Base-by-base conservation (phyloP, 352 stramenopile genomes). In the Detonula confervacea region DNA sequence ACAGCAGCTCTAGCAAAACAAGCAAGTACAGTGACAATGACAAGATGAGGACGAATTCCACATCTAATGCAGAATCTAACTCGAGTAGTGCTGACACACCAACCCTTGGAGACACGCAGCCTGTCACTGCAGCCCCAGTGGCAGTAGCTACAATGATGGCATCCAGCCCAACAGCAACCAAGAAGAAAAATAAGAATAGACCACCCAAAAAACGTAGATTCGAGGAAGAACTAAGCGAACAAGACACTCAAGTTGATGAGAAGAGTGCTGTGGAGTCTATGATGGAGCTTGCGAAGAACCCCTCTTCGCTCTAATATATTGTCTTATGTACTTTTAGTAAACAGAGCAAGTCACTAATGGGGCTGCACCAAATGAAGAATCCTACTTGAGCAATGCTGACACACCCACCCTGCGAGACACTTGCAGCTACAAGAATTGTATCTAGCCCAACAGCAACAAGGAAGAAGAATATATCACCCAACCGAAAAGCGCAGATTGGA, bases 221-320 rank as follows among this genome's bases (percentile, higher is more conserved):
- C 22, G 61, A 67, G n/a, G n/a, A n/a, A n/a, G n/a, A n/a, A n/a
- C n/a, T n/a, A 22, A 57, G 56, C 30, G 59, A 77, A 14, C 11
- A 24, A n/a, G 46, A 73, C 4, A 25, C 24, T 30, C 39, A 46
- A 29, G 11, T 1, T 42, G 56, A 69, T 46, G 71, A 80, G 35
- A 73, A 72, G n/a, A 80, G 62, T 67, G 71, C 44, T 44, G 42
- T 80, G 27, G 71, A 80, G 30, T 73, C 61, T 16, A 67, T 80
- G 39, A 73, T 80, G 61, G 51, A 73, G 33, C 54, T 73, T 35
- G 51, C 51, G 2, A 73, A 61, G 35, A 64, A 73, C 25, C 39
- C 27, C 39, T 18, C 56, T 67, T 0, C 22, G n/a, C n/a, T n/a
- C n/a, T n/a, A n/a, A n/a, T n/a, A n/a, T n/a, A n/a, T n/a, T n/a